phyloP scores from a whole-genome alignment of 768 basidiomycete species.

The Hebeloma cylindrosporum region DNA sequence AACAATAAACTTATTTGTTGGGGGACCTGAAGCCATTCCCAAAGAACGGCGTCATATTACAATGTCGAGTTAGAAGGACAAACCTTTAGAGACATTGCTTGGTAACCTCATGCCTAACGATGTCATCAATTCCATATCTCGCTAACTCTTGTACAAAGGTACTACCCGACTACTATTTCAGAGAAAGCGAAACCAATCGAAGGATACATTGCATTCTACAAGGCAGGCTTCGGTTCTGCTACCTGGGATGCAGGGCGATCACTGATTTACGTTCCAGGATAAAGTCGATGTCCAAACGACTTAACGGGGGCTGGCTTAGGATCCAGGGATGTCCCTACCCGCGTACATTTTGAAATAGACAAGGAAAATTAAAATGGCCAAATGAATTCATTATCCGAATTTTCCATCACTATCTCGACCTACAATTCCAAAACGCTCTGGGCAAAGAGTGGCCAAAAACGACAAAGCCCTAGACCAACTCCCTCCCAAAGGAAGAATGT shows the following conservation, averaged over 20 bases:
- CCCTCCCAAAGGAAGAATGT: no score
- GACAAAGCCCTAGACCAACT: no score
- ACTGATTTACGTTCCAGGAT: neutral
- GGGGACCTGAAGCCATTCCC: neutral
- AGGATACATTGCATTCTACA: slow-evolving; percentile 76
- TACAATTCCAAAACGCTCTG: no score
- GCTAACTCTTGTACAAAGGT: slow-evolving; percentile 43
- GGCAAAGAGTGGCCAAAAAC: no score
- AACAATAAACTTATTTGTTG: neutral
- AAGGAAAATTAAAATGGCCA: no score
- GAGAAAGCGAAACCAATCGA: slow-evolving; percentile 62
- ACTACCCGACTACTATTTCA: slow-evolving; percentile 56
- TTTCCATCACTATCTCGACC: no score
- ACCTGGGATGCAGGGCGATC: neutral
- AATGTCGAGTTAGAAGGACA: slow-evolving; percentile 51
- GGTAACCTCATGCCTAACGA: slow-evolving; percentile 36
- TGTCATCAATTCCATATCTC: neutral
- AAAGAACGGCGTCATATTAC: slow-evolving; percentile 67
- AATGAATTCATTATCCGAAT: no score
- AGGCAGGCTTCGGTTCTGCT: slow-evolving; percentile 39
- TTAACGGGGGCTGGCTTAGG: no score
- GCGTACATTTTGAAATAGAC: no score
- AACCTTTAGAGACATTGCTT: slow-evolving; percentile 58
- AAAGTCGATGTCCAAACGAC: slow-evolving; percentile 1
- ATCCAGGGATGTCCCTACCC: no score